phyloP scores from a whole-genome alignment of 1,139 yeast genomes.

The Debaryomyces fabryi region DNA sequence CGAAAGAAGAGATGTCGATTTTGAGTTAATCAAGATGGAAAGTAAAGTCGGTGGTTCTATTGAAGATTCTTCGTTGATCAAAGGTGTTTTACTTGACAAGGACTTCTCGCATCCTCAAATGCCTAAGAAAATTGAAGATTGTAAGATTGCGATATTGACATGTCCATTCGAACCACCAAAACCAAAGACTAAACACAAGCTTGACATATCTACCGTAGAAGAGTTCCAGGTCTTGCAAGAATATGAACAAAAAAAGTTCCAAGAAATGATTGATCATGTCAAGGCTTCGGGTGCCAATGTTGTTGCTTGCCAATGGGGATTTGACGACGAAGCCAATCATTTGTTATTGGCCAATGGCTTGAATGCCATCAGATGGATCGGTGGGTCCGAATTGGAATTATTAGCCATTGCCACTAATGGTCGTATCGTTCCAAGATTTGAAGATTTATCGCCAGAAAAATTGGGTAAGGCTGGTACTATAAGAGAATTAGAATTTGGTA shows the following conservation, averaged over 20 bases:
- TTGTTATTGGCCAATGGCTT: constrained; percentile 81
- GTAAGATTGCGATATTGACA: constrained; percentile 90
- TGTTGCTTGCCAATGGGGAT: constrained; percentile 99
- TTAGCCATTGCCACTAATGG: constrained; percentile 98
- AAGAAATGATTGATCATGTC: constrained; percentile 85
- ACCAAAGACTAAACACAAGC: constrained; percentile 97
- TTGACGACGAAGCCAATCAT: constrained; percentile 98
- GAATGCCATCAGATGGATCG: constrained; percentile 99
- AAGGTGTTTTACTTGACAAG: constrained; percentile 92
- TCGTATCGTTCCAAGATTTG: constrained; percentile 95
- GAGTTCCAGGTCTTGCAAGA: constrained; percentile 89
- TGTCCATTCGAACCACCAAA: constrained; percentile 99
- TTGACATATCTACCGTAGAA: constrained; percentile 88
- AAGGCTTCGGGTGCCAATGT: constrained; percentile 93
- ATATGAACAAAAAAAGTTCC: constrained; percentile 89
- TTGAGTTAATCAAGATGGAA: constrained; percentile 92
- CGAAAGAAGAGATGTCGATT: constrained; percentile 92
- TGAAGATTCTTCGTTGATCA: constrained; percentile 80
- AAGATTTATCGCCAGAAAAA: constrained; percentile 80
- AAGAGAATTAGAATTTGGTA: constrained; percentile 90
- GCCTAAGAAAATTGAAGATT: constrained; percentile 81
- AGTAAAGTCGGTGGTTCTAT: constrained; percentile 95
- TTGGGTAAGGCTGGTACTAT: constrained; percentile 87
- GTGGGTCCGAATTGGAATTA: constrained; percentile 94
- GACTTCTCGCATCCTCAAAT: constrained; percentile 98